phyloP scores from a whole-genome alignment of 768 basidiomycete genomes.

The Nevesoporus exiguus region DNA sequence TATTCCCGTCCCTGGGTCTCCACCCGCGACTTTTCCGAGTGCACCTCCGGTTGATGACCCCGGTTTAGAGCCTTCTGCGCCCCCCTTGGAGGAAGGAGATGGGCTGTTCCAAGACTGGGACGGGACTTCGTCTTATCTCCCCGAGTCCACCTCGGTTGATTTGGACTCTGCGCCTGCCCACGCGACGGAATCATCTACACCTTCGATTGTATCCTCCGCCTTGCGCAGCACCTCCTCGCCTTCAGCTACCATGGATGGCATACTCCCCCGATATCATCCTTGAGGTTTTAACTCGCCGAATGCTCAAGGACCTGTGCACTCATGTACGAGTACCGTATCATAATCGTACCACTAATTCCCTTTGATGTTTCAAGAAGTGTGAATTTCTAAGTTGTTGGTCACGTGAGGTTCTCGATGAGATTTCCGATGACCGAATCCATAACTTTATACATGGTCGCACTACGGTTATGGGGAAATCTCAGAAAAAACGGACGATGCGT shows the following conservation, averaged over 20 bases:
- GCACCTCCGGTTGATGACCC: conserved; percentile 31
- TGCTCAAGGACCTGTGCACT: conserved; percentile 6
- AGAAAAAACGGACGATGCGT: conserved; percentile 81
- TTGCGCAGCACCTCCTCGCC: conserved; percentile 2
- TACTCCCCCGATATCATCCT: conserved; percentile 30
- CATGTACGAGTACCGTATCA: conserved; percentile 24
- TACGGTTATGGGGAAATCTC: conserved; percentile 80
- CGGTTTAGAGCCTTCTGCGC: conserved; percentile 47
- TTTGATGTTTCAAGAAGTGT: not conserved
- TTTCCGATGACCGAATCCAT: too few relatives aligned
- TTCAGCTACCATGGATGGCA: conserved; percentile 12
- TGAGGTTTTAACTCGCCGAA: conserved; percentile 13
- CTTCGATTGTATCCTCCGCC: not conserved
- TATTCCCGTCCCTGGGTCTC: conserved; percentile 39
- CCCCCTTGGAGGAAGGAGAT: conserved; percentile 28
- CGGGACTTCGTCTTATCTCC: conserved; percentile 1
- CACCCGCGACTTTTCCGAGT: conserved; percentile 39
- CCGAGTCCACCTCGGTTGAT: conserved; percentile 2
- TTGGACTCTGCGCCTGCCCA: not conserved
- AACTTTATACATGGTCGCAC: too few relatives aligned
- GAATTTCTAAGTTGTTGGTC: too few relatives aligned
- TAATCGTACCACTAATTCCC: conserved; percentile 24
- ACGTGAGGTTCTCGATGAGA: conserved; percentile 8
- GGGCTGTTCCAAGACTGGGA: conserved; percentile 25
- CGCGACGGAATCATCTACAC: not conserved